These are phyloP conservation scores for Boletus tylopilopsis DNA, from an alignment of 768 basidiomycete species.

Conservation along the genomic window DNA sequence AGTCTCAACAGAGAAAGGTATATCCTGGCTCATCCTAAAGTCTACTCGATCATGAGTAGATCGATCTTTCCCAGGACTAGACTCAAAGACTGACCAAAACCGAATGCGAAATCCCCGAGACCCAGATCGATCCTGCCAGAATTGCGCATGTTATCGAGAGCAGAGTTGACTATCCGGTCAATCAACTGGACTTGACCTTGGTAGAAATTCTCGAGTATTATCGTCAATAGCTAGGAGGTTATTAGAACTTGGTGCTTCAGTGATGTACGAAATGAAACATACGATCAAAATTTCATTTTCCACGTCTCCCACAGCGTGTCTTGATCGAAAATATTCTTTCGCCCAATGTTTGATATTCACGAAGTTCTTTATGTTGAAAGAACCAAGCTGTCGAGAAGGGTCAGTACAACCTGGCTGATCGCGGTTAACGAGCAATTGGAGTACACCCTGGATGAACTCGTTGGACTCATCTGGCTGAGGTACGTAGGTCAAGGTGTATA, in stretches of 20 bases:
- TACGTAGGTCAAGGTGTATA: neutral
- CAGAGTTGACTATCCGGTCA: slow-evolving; percentile 24
- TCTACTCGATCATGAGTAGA: slow-evolving; percentile 13
- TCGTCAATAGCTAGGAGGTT: slow-evolving; percentile 22
- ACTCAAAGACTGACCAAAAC: slow-evolving; percentile 22
- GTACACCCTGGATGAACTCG: slow-evolving; percentile 21
- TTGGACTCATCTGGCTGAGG: slow-evolving; percentile 24
- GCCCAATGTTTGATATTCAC: slow-evolving; percentile 26
- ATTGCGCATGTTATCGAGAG: slow-evolving; percentile 22
- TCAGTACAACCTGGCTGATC: slow-evolving; percentile 10
- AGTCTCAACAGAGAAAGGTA: slow-evolving; percentile 28
- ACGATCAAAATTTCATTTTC: slow-evolving; percentile 22
- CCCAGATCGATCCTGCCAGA: slow-evolving; percentile 14
- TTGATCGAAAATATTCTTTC: slow-evolving; percentile 26
- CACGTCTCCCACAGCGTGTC: slow-evolving; percentile 9
- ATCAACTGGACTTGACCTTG: slow-evolving; percentile 28
- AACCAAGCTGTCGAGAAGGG: slow-evolving; percentile 21
- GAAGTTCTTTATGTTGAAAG: slow-evolving; percentile 31
- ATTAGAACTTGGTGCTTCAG: neutral
- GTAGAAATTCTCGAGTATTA: slow-evolving; percentile 31
- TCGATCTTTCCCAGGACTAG: neutral
- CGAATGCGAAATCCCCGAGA: slow-evolving; percentile 27
- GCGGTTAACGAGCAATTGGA: slow-evolving; percentile 30
- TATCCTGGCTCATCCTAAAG: slow-evolving; percentile 29
- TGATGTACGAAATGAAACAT: neutral